phyloP scores from a whole-genome alignment of 352 stramenopile genomes.

The Globisporangium mamillatum region DNA sequence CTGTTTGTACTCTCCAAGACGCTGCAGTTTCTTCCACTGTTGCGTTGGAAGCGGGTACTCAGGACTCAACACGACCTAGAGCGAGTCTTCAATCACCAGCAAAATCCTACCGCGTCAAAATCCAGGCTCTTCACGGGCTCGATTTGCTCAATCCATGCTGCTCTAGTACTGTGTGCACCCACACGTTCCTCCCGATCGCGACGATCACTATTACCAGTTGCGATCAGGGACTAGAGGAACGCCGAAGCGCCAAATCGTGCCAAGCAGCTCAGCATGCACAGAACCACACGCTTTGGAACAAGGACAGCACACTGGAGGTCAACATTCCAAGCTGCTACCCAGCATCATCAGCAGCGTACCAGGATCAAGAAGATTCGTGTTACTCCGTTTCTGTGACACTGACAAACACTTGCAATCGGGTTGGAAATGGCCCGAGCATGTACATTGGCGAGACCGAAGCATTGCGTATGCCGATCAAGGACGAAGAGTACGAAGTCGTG shows the following conservation, averaged over 20 bases:
- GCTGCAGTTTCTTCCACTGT: neutral
- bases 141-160: conserved; percentile 13
- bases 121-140: conserved; percentile 16
- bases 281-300: conserved; percentile 38
- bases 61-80: neutral
- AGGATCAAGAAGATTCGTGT: no score
- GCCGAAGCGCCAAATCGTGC: conserved; percentile 8
- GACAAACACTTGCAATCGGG: neutral
- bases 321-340: neutral
- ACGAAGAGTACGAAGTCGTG: conserved; percentile 25
- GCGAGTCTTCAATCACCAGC: neutral
- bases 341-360: no score
- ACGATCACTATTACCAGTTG: neutral
- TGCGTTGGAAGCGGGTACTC: neutral
- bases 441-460: conserved; percentile 29
- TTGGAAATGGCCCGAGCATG: neutral
- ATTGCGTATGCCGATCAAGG: conserved; percentile 21
- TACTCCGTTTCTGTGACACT: conserved; percentile 3
- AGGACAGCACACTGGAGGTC: conserved; percentile 21
- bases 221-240: neutral
- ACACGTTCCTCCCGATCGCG: conserved; percentile 14
- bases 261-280: conserved; percentile 26
- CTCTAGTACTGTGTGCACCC: neutral
- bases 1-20: neutral
- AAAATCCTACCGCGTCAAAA: neutral